Conservation (phyloP, 2,329 filamentous ascomycete genomes). For the Penicillium sp. region DNA sequence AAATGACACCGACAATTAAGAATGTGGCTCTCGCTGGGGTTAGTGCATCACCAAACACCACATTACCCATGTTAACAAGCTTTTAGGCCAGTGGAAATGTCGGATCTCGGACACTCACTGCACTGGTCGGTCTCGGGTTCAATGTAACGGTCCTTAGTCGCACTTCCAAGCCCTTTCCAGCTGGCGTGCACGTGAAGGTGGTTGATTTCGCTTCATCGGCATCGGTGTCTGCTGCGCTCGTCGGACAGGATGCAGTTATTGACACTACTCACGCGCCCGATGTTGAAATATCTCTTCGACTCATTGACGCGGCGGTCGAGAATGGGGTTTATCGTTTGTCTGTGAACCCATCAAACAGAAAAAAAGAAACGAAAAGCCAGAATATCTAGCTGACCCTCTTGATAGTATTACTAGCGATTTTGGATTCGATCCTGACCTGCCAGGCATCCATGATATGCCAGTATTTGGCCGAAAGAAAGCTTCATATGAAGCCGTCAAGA, state of each 20-base stretch:
- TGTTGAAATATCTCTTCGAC: slow-evolving; percentile 12
- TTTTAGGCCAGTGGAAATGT: slow-evolving; percentile 10
- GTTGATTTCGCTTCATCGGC: slow-evolving; percentile 18
- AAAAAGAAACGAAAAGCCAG: neutral
- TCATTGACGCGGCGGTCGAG: slow-evolving; percentile 17
- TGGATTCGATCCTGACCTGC: slow-evolving; percentile 23
- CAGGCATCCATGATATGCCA: slow-evolving; percentile 20
- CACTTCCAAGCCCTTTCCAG: slow-evolving; percentile 14
- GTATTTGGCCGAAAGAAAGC: slow-evolving; percentile 22
- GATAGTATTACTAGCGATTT: slow-evolving; percentile 22
- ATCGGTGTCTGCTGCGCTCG: slow-evolving; percentile 12
- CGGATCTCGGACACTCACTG: slow-evolving; percentile 7
- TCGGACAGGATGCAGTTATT: slow-evolving; percentile 19
- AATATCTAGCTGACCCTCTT: neutral
- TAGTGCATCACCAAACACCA: neutral
- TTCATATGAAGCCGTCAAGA: slow-evolving; percentile 21
- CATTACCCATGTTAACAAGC: neutral
- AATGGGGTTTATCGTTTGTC: slow-evolving; percentile 19
- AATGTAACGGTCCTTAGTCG: slow-evolving; percentile 22
- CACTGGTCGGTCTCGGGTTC: slow-evolving; percentile 17
- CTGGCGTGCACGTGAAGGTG: slow-evolving; percentile 9
- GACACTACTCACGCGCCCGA: slow-evolving; percentile 18
- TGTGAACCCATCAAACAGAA: neutral
- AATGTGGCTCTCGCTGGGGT: neutral
- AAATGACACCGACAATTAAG: neutral